Base-by-base conservation (phyloP, 495 filamentous ascomycete genomes). In the Penicillium coffeae region DNA sequence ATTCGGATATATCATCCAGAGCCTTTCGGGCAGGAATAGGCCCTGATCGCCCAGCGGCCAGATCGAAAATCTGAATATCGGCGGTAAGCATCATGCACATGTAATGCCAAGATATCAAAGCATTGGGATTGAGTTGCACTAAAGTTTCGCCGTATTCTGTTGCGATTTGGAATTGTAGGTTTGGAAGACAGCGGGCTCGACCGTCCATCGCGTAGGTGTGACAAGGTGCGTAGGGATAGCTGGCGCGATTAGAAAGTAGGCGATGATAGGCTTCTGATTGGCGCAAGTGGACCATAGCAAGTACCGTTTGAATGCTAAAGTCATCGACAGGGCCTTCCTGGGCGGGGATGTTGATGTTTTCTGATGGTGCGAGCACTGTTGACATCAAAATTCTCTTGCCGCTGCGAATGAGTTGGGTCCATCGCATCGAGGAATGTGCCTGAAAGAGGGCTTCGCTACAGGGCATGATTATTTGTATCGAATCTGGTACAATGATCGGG, bases 11-110 rank as follows among this genome's bases (percentile, higher is more conserved):
- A 40, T 77, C 71, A 39, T 75, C 68, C 1, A 79, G 62, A 2
- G 76, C 75, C 30, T 73, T 71, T 8, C 63, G 64, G 10, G 74
- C 76, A 8, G 73, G 66, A 2, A 8, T 50, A 0, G 76, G 65
- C 3, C 74, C 76, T 3, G 69, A 57, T 27, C 74, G 71, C 20
- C 75, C 76, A 20, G 76, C 74, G 0, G 74, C 76, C 0, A 74
- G 50, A 20, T 78, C 73, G 50, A 79, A 79, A 22, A 73, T 71
- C 38, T 76, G 74, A 9, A 72, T 67, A 45, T 79, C 75, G 8
- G 74, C 70, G 0, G 71, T 72, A 10, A 79, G 63, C 54, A 68
- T 74, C 70, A 79, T 76, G 49, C 74, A 77, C 56, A 76, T 74
- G 37, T 74, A 66, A 46, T 79, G 76, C 76, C 76, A 79, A 50